phyloP scores from a whole-genome alignment of 2,329 filamentous ascomycete species.

The Aspergillus sp. region DNA sequence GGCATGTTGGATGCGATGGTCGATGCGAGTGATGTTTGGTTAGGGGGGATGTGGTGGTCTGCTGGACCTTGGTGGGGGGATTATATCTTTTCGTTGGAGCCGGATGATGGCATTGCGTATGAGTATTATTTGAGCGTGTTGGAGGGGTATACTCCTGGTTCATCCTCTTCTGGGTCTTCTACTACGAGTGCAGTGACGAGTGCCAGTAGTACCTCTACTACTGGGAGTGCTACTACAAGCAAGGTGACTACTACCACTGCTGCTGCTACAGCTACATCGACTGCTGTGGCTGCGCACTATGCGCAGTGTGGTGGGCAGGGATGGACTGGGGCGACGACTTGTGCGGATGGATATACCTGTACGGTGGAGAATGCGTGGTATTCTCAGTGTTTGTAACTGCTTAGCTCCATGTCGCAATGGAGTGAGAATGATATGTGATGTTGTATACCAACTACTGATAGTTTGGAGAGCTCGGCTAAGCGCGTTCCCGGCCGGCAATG shows the following conservation, averaged over 20 bases:
- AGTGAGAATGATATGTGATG: background rate
- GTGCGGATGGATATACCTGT: constrained; percentile 11
- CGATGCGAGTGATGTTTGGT: constrained; percentile 56
- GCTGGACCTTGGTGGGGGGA: constrained; percentile 55
- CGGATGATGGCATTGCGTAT: constrained; percentile 48
- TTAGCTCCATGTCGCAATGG: background rate
- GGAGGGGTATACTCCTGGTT: constrained; percentile 29
- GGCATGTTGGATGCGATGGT: constrained; percentile 52
- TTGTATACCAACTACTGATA: too few species aligned
- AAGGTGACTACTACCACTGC: constrained; percentile 10
- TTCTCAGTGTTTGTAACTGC: constrained; percentile 11
- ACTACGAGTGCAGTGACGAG: background rate
- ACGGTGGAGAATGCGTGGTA: constrained; percentile 15
- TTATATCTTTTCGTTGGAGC: constrained; percentile 55
- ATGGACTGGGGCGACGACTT: constrained; percentile 13
- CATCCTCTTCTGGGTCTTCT: background rate
- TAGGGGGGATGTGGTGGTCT: constrained; percentile 56
- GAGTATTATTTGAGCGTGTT: constrained; percentile 30
- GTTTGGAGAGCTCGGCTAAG: background rate
- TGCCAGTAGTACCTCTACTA: background rate
- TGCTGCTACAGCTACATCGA: constrained; percentile 1
- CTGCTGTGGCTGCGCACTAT: constrained; percentile 16
- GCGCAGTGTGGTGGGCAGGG: constrained; percentile 26
- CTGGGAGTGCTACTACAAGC: background rate
- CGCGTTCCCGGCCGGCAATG: background rate